Percentiles rank a stretch among this genome's conserved stretches.
These are phyloP conservation scores for Paracamarosporium sp. DNA, from an alignment of 2,329 filamentous ascomycete genomes.

Conservation along the genomic window DNA sequence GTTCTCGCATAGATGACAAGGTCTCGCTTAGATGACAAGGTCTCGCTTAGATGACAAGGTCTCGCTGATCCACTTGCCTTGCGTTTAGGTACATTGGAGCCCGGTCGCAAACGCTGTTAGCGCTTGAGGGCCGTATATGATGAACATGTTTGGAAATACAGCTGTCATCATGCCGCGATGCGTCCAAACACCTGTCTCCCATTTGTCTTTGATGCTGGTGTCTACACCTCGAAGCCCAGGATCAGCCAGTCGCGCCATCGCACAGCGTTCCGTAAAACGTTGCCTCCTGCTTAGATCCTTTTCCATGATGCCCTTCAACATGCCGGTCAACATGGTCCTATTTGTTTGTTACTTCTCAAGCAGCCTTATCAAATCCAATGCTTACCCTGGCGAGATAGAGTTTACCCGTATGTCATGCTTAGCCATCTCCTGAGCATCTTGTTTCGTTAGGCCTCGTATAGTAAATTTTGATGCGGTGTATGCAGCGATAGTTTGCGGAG, in stretches of 20 bases:
- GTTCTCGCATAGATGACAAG: constrained; percentile 35
- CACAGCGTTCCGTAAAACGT: too few relatives aligned
- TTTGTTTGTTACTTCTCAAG: too few relatives aligned
- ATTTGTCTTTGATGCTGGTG: constrained; percentile 30
- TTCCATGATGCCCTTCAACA: too few relatives aligned
- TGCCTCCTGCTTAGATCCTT: too few relatives aligned
- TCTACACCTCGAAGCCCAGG: constrained; percentile 39
- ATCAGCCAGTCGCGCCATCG: neutral
- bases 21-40: constrained; percentile 38
- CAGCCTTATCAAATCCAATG: too few relatives aligned
- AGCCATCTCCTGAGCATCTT: too few relatives aligned
- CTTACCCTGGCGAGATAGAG: too few relatives aligned
- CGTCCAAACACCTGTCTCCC: constrained; percentile 38
- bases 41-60: constrained; percentile 36
- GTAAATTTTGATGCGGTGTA: too few relatives aligned
- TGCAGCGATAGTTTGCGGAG: too few relatives aligned
- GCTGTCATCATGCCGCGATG: constrained; percentile 42
- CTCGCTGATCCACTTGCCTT: constrained; percentile 47
- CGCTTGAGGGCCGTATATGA: constrained; percentile 47
- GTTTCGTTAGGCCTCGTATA: too few relatives aligned
- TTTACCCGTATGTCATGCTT: too few relatives aligned
- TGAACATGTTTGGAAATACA: constrained; percentile 44
- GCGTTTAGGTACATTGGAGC: constrained; percentile 45
- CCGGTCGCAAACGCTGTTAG: constrained; percentile 49
- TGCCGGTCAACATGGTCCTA: too few relatives aligned